phyloP scores from a whole-genome alignment of 495 filamentous ascomycete species.

The Hyaloscypha bicolor region DNA sequence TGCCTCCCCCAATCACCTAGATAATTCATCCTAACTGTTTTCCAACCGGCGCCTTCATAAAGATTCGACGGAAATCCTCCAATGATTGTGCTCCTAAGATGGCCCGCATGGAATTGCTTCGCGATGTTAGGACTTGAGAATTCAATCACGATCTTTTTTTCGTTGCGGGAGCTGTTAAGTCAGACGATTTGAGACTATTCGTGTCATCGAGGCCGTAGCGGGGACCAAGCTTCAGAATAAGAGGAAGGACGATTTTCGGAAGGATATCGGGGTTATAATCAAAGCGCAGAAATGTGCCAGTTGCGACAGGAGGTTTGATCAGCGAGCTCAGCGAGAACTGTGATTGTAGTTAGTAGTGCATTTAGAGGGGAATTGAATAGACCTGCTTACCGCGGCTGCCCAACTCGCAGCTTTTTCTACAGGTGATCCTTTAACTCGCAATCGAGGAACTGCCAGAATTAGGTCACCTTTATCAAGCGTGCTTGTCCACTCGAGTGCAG shows the following conservation, averaged over 20 bases:
- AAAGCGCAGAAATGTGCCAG: slow-evolving; percentile 1
- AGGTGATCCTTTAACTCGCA: not conserved
- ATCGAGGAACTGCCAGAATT: slow-evolving; percentile 4
- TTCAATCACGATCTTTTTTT: slow-evolving; percentile 55
- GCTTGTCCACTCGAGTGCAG: slow-evolving; percentile 10
- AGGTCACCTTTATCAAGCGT: slow-evolving; percentile 4
- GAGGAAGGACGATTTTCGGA: slow-evolving; percentile 3
- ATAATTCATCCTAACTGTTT: slow-evolving; percentile 73
- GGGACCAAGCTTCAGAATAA: slow-evolving; percentile 4
- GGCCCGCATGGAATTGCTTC: slow-evolving; percentile 73
- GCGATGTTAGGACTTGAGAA: slow-evolving; percentile 80
- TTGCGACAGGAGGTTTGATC: slow-evolving; percentile 3
- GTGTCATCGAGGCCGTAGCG: not conserved
- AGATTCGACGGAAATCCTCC: slow-evolving; percentile 73
- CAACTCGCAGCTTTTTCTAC: not conserved
- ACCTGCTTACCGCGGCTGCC: slow-evolving; percentile 3
- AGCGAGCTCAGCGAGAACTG: not conserved
- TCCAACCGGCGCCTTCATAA: slow-evolving; percentile 68
- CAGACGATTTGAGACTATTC: not conserved
- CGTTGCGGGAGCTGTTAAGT: not conserved
- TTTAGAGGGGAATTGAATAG: slow-evolving; percentile 2
- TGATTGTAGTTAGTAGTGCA: not conserved
- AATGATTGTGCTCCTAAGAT: slow-evolving; percentile 75
- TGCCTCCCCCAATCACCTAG: slow-evolving; percentile 79
- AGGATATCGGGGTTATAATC: slow-evolving; percentile 4